Evolutionary conservation across 2,329 filamentous ascomycete genomes (phyloP).

Genomic region (Fusarium liriodendri): DNA sequence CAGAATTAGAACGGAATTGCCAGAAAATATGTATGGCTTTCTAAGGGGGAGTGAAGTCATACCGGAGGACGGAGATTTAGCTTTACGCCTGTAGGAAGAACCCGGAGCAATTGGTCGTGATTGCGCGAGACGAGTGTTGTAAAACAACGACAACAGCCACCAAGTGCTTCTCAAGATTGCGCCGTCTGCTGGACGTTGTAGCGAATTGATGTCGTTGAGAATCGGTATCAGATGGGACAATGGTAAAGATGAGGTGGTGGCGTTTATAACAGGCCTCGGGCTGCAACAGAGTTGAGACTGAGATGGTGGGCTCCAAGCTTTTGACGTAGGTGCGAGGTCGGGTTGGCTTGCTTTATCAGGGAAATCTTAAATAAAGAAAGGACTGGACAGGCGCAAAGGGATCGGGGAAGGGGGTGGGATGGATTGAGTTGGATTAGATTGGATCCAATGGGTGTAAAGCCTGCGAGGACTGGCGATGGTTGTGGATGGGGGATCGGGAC

Average conservation of each 20-base stretch:
- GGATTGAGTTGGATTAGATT: background rate
- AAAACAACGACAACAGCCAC: background rate
- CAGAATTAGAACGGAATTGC: background rate
- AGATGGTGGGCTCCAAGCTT: slow-evolving; percentile 20
- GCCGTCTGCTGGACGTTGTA: background rate
- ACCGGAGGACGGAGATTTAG: background rate
- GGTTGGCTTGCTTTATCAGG: slow-evolving; percentile 17
- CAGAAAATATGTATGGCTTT: background rate
- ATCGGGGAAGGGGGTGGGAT: slow-evolving; percentile 10
- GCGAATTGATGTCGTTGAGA: background rate
- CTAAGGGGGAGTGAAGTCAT: background rate
- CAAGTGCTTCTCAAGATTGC: slow-evolving; percentile 2
- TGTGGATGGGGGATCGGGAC: slow-evolving; percentile 22
- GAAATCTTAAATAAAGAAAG: slow-evolving; percentile 3
- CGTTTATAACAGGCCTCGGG: slow-evolving; percentile 18
- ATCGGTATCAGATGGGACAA: slow-evolving; percentile 6
- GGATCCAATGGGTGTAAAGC: slow-evolving; percentile 9
- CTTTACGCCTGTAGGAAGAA: background rate
- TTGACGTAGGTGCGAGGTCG: slow-evolving; percentile 16
- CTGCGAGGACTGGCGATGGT: slow-evolving; percentile 13
- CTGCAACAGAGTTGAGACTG: slow-evolving; percentile 6
- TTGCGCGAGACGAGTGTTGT: background rate
- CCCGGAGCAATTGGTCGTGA: background rate
- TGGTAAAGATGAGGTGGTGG: slow-evolving; percentile 13
- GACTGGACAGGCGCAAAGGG: background rate